Evolutionary conservation across 2,329 filamentous ascomycete genomes (phyloP).

Genomic region (Phaeosphaeriaceae sp.): DNA sequence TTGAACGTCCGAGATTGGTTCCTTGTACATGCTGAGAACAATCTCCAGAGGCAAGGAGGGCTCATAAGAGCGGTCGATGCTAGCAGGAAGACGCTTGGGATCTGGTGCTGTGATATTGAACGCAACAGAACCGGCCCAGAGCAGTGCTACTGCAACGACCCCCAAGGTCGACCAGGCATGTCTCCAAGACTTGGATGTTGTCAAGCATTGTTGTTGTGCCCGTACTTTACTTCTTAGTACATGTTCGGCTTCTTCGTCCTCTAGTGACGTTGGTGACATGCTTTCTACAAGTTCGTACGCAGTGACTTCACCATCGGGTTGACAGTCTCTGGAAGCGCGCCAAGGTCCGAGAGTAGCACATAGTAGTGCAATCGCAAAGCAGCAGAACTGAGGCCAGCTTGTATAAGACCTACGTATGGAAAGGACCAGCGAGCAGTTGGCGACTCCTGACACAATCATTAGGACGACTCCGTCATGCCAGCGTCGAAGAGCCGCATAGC

Average conservation of each 20-base stretch:
- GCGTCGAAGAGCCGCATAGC: too few relatives aligned
- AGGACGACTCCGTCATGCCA: constrained; percentile 13
- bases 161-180: background rate
- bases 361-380: constrained; percentile 19
- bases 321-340: background rate
- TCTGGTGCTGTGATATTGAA: background rate
- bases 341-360: background rate
- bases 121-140: background rate
- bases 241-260: background rate
- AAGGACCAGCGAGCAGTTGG: constrained; percentile 20
- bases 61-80: constrained; percentile 28
- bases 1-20: constrained; percentile 32
- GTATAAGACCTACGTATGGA: constrained; percentile 31
- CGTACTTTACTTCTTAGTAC: background rate
- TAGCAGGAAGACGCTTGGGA: background rate
- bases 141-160: background rate
- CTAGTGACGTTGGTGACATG: background rate
- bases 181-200: background rate
- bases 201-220: background rate
- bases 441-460: constrained; percentile 17
- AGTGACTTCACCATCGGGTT: background rate
- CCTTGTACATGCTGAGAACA: constrained; percentile 50
- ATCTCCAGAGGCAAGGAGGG: constrained; percentile 35
- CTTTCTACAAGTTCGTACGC: background rate
- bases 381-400: constrained; percentile 20